A percentile compares a stretch with the other conserved stretches of the same genome.
Evolutionary conservation across 75 land plant genomes (phyloP).

Genomic region (Gnetum montanum): DNA sequence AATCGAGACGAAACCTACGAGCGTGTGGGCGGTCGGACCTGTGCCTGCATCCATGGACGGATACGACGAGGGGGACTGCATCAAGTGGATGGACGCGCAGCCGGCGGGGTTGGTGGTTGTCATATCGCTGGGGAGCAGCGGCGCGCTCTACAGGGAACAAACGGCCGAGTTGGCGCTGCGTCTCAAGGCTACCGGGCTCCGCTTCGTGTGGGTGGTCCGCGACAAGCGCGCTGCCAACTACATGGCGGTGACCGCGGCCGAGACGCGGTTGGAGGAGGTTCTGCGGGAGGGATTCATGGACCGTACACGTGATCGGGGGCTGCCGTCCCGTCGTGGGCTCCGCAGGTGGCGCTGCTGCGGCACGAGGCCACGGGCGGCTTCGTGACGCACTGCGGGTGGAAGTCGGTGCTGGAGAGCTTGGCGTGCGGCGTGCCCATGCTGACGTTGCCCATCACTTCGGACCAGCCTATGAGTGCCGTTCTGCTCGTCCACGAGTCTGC

Average conservation of each 20-base stretch:
- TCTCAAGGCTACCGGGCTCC: slow-evolving; percentile 5
- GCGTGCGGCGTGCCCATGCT: not conserved
- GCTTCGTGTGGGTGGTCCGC: slow-evolving; percentile 15
- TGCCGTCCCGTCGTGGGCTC: not conserved
- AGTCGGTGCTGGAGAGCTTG: not conserved
- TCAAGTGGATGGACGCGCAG: slow-evolving; percentile 13
- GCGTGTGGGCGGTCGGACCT: no score
- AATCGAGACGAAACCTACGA: no score
- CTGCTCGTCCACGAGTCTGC: not conserved
- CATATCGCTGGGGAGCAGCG: slow-evolving; percentile 18
- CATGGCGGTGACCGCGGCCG: no score
- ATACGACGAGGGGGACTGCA: not conserved
- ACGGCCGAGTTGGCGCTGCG: slow-evolving; percentile 9
- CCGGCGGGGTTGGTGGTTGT: slow-evolving; percentile 5
- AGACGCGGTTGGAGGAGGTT: not conserved
- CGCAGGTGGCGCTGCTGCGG: not conserved
- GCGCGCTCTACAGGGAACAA: slow-evolving; percentile 5
- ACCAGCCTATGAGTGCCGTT: not conserved
- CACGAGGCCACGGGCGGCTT: not conserved
- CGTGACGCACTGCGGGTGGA: no score
- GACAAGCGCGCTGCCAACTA: no score
- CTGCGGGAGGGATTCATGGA: not conserved
- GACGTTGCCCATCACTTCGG: not conserved
- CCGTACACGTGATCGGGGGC: not conserved
- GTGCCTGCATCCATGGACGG: no score